Base-by-base conservation (phyloP, 2,329 filamentous ascomycete species). In the Neofusicoccum ribis region DNA sequence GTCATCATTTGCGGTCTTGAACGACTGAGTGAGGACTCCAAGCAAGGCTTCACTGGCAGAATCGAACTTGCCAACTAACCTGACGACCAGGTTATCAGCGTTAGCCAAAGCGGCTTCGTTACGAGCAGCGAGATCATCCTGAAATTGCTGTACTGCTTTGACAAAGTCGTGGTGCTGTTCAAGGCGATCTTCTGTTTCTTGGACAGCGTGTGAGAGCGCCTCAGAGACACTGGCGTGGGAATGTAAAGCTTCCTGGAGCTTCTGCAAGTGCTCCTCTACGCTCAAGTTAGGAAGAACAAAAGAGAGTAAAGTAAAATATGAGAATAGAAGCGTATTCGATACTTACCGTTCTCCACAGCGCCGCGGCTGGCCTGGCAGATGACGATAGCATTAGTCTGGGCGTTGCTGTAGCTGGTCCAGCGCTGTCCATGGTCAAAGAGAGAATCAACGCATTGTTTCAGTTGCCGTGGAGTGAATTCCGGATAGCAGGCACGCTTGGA, bases 321-420 rank as follows among this genome's bases (percentile, higher is more conserved):
- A 17, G 4, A 37, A 34, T 15, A 14, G 27, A 2, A 37, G 39
- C 6, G 34, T 27, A 14, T 3, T 23, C 23, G 44, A 43, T 17
- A 63, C 69, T 65, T 73, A 76, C 83, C 83, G 71, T 85, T 86
- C 65, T 89, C 86, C 14, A 85, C 81, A 61, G 87, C 84, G 47
- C 82, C 77, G 43, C 87, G 82, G 47, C 85, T 83, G 34, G 86
- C 86, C 67, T 88, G 83, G 68, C 88, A 90, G 69, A 90, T 85
- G 17, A 86, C 76, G 49, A 86, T 78, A 2, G 86, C 86, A 68
- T 88, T 87, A 64, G 88, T 85, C 64, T 83, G 80, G 65, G 81
- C 85, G 73, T 88, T 88, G 69, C 85, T 86, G 76, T 87, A 90
- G 27, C 86, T 89, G 1, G 82, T 88, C 87, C 87, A 90, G 72